phyloP scores from a whole-genome alignment of 305 asterid species.

The Lippia alba region DNA sequence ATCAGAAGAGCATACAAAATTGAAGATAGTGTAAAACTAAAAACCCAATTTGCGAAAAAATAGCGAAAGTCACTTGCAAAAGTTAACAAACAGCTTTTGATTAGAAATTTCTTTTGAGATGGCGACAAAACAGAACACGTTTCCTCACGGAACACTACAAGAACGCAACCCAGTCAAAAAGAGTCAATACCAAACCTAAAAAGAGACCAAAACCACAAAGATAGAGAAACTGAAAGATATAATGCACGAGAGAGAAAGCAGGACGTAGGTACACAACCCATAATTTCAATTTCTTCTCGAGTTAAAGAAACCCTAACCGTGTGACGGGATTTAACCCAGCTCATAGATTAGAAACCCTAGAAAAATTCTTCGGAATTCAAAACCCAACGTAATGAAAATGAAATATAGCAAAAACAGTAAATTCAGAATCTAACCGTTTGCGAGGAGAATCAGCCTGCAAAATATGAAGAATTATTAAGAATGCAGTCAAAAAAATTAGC shows the following conservation, averaged over 20 bases:
- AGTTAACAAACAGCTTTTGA: neutral
- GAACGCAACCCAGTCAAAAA: neutral
- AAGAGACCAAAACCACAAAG: neutral
- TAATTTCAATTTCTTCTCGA: neutral
- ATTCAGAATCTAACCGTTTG: conserved; percentile 54
- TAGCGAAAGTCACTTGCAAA: neutral
- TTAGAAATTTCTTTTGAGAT: conserved; percentile 1
- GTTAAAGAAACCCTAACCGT: conserved; percentile 23
- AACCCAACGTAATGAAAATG: neutral
- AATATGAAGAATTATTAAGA: conserved; percentile 19
- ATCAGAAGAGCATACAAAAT: conserved; percentile 1
- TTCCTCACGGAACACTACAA: conserved; percentile 1
- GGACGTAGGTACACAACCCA: neutral
- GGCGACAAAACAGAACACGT: neutral
- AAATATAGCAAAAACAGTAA: neutral
- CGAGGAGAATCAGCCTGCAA: conserved; percentile 95
- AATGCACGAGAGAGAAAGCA: neutral
- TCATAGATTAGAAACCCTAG: conserved; percentile 30
- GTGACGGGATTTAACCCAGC: neutral
- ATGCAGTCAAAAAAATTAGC: conserved; percentile 16
- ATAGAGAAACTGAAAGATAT: neutral
- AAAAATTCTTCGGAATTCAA: neutral
- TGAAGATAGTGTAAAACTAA: neutral
- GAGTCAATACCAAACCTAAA: neutral
- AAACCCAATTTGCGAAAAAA: conserved; percentile 6